Evolutionary conservation across 805 yeast genomes (phyloP), one percentile per base, ranked within the genome.

Genomic region (Saturnispora besseyi): DNA sequence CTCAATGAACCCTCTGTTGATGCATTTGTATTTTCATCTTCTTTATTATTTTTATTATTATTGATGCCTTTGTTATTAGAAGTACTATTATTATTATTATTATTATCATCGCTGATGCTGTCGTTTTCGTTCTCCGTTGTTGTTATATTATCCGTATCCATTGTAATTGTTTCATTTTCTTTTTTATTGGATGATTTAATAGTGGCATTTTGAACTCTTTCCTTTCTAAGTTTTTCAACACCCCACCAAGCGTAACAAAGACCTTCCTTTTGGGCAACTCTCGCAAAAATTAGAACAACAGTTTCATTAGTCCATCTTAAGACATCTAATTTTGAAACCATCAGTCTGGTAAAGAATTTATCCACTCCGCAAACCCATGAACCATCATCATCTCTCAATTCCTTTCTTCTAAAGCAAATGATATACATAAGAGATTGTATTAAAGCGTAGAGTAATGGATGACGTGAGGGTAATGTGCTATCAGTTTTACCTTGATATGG

Each of bases 181-280:
- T 36, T 29, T 2, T 13, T 8, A 32, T 18, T 51, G 2, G 50
- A 18, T 24, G 47, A 29, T 29, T 45, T 45, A 12, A 28, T 9
- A 13, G 36, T 50, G 2, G 50, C 49, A 45, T 50, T 52, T 24
- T 53, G 53, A 21, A 80, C 71, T 62, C 83, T 70, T 57, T 81
- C 87, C 43, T 88, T 74, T 59, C 88, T 84, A 67, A 90, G 91
- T 61, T 85, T 87, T 59, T 91, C 97, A 53, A 93, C 87, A 42
- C 93, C 86, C 31, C 95, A 84, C 66, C 86, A 91, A 65, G 98
- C 91, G 67, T 90, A 91, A 46, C 95, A 95, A 18, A 87, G 85
- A 61, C 87, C 88, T 57, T 87, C 87, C 59, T 82, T 82, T 58
- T 91, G 95, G 3, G 98, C 87, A 40, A 93, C 79, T 56, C 88